phyloP scores from a whole-genome alignment of 1,284 basidiomycete genomes.

The Bondarzewia mesenterica region DNA sequence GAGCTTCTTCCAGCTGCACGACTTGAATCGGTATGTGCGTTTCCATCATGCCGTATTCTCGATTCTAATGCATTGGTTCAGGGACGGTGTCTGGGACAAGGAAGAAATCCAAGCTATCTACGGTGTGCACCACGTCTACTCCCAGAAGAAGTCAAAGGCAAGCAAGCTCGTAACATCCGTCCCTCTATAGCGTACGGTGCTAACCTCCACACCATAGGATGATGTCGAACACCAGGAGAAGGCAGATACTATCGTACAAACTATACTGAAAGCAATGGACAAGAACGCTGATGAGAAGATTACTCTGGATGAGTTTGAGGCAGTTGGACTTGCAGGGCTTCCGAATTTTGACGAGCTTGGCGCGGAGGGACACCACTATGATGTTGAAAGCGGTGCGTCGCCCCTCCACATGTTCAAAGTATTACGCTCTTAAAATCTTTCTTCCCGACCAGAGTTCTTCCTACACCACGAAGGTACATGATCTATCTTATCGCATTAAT shows the following conservation, averaged over 20 bases:
- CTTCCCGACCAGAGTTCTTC: constrained; percentile 68
- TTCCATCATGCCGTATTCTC: background rate
- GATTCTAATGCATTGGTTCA: constrained; percentile 18
- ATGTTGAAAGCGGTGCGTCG: constrained; percentile 74
- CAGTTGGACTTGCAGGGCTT: constrained; percentile 70
- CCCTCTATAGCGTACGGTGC: background rate
- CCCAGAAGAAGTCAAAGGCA: constrained; percentile 78
- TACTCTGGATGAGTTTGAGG: constrained; percentile 73
- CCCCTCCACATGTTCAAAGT: constrained; percentile 1
- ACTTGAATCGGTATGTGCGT: constrained; percentile 77
- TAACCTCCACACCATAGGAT: constrained; percentile 34
- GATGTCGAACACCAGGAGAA: constrained; percentile 80
- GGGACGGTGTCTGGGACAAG: constrained; percentile 67
- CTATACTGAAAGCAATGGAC: constrained; percentile 74
- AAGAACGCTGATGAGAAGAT: constrained; percentile 74
- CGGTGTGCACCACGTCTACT: constrained; percentile 93
- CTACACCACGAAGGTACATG: constrained; percentile 83
- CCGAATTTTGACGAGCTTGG: constrained; percentile 88
- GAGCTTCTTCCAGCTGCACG: constrained; percentile 87
- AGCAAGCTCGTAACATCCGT: background rate
- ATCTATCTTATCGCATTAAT: background rate
- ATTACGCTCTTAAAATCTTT: constrained; percentile 7
- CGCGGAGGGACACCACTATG: constrained; percentile 89
- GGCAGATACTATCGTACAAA: constrained; percentile 73
- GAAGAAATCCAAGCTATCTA: constrained; percentile 88